phyloP scores from a whole-genome alignment of 1,139 yeast species.

The Suhomyces terraborum region DNA sequence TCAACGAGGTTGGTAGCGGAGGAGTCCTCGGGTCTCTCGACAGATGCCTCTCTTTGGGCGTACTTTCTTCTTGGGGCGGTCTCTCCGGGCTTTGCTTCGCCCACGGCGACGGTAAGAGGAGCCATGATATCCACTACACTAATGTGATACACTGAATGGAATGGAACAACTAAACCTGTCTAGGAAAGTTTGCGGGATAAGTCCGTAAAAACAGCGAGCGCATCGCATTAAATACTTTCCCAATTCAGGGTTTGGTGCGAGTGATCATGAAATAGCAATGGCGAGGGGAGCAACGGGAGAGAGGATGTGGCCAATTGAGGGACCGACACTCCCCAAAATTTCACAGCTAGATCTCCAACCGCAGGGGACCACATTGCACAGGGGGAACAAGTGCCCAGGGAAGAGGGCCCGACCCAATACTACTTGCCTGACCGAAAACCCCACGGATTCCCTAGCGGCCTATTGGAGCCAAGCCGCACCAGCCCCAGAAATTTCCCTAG shows the following conservation, averaged over 20 bases:
- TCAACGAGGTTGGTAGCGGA: slow-evolving; percentile 72
- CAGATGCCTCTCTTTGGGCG: slow-evolving; percentile 55
- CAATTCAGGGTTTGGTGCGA: slow-evolving; percentile 7
- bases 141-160: not conserved
- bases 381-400: not conserved
- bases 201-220: slow-evolving; percentile 10
- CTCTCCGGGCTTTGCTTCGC: slow-evolving; percentile 81
- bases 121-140: slow-evolving; percentile 22
- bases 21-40: slow-evolving; percentile 59
- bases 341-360: not conserved
- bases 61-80: slow-evolving; percentile 87
- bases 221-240: slow-evolving; percentile 11
- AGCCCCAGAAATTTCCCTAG: slow-evolving; percentile 5
- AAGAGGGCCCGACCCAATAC: too few relatives aligned
- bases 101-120: slow-evolving; percentile 65
- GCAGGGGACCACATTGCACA: not conserved
- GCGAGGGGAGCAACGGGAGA: slow-evolving; percentile 7
- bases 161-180: not conserved
- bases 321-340: not conserved
- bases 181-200: not conserved
- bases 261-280: slow-evolving; percentile 9
- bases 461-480: slow-evolving; percentile 1
- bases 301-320: not conserved
- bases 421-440: too few relatives aligned
- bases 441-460: not conserved